Evolutionary conservation across 164 flowering plant species (phyloP), one percentile per base, ranked within the genome.

Genomic region (Liriodendron chinense): DNA sequence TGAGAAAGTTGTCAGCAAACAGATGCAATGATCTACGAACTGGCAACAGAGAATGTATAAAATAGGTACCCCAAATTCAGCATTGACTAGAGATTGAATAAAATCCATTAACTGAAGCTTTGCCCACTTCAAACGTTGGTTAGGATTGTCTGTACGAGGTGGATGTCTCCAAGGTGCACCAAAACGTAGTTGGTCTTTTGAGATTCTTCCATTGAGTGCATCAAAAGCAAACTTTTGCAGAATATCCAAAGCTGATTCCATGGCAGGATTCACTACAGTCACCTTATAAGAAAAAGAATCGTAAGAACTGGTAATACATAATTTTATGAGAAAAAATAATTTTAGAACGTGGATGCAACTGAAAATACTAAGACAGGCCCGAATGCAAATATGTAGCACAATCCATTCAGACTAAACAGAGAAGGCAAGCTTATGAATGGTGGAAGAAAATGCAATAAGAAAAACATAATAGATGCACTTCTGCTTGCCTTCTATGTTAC

Each of bases 101-200:
- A 92, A 96, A 81, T 96, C 99, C 84, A 92, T 78, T 71, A 94
- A 84, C 77, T 96, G 99, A 86, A 96, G 74, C 87, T 90, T 94
- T 72, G 98, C 95, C 99, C 99, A 96, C 71, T 84, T 81, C 50
- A n/a, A 63, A 72, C 81, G 53, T 64, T 74, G 18, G 23, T 71
- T 34, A 47, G 87, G 82, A 59, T 89, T 80, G 65, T 87, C 87
- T 22, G 83, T 79, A 21, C 47, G 80, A 43, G 99, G 99, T 77
- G 97, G 99, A 85, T 91, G 98, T 79, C 99, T 89, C 99, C 99
- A 96, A 65, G 99, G 94, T 79, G 98, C 88, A 75, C 99, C 99
- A 88, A 94, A 94, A 2, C 90, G 85, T 77, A 96, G 86, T 80
- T 69, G 86, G 79, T 94, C 93, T 79, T 89, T 79, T 47, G 92